phyloP scores from a whole-genome alignment of 257 asterid genomes.

The Scutellaria barbata region DNA sequence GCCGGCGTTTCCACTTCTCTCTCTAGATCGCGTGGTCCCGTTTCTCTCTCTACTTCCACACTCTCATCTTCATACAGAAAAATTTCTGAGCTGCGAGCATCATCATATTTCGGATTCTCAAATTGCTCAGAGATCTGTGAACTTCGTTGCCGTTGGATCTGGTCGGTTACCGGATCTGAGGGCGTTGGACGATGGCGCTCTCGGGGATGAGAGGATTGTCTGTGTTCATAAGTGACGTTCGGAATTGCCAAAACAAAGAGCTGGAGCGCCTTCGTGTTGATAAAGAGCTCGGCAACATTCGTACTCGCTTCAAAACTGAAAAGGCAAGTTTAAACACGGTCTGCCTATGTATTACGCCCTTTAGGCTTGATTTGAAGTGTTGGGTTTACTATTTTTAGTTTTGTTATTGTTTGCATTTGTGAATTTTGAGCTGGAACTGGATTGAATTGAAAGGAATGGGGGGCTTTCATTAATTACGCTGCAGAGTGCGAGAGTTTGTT shows the following conservation, averaged over 20 bases:
- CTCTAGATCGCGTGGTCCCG: conserved; percentile 54
- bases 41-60: conserved; percentile 30
- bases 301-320: conserved; percentile 91
- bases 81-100: not conserved
- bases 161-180: conserved; percentile 59
- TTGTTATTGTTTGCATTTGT: conserved; percentile 22
- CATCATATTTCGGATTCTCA: not conserved
- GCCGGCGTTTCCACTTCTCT: conserved; percentile 54
- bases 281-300: conserved; percentile 91
- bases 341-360: not conserved
- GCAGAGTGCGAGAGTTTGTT: conserved; percentile 20
- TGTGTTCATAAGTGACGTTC: conserved; percentile 94
- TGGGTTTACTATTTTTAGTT: not conserved
- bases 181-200: conserved; percentile 71
- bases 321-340: conserved; percentile 56
- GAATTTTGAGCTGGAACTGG: conserved; percentile 35
- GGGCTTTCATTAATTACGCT: conserved; percentile 3
- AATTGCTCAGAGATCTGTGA: conserved; percentile 40
- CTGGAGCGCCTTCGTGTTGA: conserved; percentile 98
- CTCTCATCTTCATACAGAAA: not conserved
- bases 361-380: not conserved
- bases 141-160: conserved; percentile 57
- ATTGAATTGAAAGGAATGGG: conserved; percentile 24
- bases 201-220: conserved; percentile 99
- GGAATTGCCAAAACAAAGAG: conserved; percentile 97